Base-by-base conservation (phyloP, 345 rosid genomes). In the Heritiera littoralis region DNA sequence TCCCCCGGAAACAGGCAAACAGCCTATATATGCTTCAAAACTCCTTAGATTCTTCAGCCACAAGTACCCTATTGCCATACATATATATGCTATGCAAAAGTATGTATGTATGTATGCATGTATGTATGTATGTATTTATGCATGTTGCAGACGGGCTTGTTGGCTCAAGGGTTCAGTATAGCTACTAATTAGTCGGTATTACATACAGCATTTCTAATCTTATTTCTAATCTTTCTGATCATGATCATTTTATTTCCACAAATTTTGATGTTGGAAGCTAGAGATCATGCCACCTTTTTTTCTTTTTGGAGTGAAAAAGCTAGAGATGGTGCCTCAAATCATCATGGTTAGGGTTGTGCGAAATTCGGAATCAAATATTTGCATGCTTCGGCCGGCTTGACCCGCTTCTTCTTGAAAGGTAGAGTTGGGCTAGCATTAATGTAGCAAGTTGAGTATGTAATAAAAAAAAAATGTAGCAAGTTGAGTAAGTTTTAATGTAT, bases 21-120 rank as follows among this genome's bases (percentile, higher is more conserved):
- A 9, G 76, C 75, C 11, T n/a, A 3, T 41, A 41, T 41, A 3
- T 54, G 6, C 48, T 35, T 35, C 17, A 35, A 54, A 32, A 41
- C 75, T 72, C 30, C 18, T 54, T 48, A 49, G 56, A 70, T 28
- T 70, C 74, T 6, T 70, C 15, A 64, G n/a, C 58, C 23, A 35
- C 15, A 9, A 5, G 38, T 48, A 69, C 74, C 40, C 52, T 49
- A 12, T 49, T 49, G 54, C 18, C 38, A 35, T 35, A 35, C 3
- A 13, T 13, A 35, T 35, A 35, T 13, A 13, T 13, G 18, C 56
- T 52, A 55, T 55, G 18, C 60, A 55, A 52, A 52, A 52, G 1
- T 56, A 5, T 41, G 4, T 41, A 4, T 41, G 5, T 41, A 41
- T 41, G 4, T 41, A 4, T 41, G 6, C 2, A 4, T 41, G 6